These are phyloP conservation scores for Trichoderma atrobrunneum DNA, from an alignment of 2,329 filamentous ascomycete species.

Conservation along the genomic window DNA sequence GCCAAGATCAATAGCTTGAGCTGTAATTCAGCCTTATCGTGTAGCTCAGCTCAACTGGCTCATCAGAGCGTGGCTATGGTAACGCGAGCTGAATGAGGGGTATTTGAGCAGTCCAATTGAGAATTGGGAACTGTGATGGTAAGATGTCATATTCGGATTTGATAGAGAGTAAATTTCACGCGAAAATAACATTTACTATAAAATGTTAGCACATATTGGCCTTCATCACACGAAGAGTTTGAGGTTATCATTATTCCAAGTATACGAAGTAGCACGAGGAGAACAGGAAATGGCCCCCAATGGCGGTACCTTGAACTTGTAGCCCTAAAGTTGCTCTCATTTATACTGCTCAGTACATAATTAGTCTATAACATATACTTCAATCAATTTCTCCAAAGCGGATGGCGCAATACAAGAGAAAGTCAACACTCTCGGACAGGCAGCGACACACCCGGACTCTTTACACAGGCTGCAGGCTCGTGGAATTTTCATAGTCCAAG, in stretches of 20 bases:
- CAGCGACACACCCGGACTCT: neutral
- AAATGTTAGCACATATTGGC: neutral
- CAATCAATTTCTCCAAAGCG: neutral
- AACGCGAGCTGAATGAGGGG: neutral
- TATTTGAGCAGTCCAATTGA: neutral
- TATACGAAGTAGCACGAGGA: neutral
- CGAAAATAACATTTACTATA: neutral
- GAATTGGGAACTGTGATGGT: neutral
- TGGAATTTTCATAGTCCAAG: neutral
- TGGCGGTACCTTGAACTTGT: neutral
- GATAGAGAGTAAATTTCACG: neutral
- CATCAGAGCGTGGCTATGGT: neutral
- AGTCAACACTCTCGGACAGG: neutral
- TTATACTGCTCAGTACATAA: neutral
- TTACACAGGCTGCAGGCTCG: neutral
- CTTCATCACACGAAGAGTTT: neutral
- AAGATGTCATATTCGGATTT: neutral
- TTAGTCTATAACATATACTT: neutral
- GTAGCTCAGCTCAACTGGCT: neutral
- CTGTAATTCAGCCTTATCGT: neutral
- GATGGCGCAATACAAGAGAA: neutral
- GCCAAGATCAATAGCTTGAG: neutral
- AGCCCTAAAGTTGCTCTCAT: neutral
- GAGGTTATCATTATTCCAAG: neutral
- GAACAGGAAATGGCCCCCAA: neutral